phyloP scores from a whole-genome alignment of 2,329 filamentous ascomycete species.

The Colletotrichum viniferum region DNA sequence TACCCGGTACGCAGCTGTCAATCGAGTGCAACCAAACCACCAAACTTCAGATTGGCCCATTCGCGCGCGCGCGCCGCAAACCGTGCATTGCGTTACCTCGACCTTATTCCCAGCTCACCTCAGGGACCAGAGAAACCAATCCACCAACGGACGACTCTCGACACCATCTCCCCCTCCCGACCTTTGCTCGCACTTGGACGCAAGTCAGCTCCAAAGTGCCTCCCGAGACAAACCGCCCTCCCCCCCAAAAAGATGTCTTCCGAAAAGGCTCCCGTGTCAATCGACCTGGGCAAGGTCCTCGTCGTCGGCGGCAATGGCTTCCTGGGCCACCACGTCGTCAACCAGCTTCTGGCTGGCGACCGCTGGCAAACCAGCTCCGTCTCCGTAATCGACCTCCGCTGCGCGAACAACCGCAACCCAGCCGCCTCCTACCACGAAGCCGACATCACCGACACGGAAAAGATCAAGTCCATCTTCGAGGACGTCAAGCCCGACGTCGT shows the following conservation, averaged over 20 bases:
- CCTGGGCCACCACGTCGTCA: conserved; percentile 81
- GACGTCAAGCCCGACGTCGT: conserved; percentile 79
- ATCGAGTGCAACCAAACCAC: background rate
- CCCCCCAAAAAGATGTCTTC: conserved; percentile 21
- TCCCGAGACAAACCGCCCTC: background rate
- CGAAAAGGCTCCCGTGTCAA: conserved; percentile 33
- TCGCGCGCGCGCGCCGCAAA: background rate
- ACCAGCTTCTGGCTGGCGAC: conserved; percentile 63
- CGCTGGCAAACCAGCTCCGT: conserved; percentile 56
- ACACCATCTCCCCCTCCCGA: background rate
- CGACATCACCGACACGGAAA: conserved; percentile 73
- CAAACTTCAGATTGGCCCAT: conserved; percentile 1
- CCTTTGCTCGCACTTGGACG: background rate
- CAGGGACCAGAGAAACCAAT: background rate
- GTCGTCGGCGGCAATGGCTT: conserved; percentile 87
- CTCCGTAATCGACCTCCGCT: conserved; percentile 75
- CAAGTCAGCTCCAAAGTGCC: background rate
- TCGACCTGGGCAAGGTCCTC: conserved; percentile 69
- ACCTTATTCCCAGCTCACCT: background rate
- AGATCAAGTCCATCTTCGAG: conserved; percentile 67
- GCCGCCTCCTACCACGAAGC: conserved; percentile 71
- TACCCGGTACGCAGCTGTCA: conserved; percentile 7
- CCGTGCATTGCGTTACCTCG: conserved; percentile 1
- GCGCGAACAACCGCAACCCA: conserved; percentile 69
- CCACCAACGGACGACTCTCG: background rate